Base-by-base conservation (phyloP, 805 yeast species). In the Cyberlindnera nakhonratchasimensis region DNA sequence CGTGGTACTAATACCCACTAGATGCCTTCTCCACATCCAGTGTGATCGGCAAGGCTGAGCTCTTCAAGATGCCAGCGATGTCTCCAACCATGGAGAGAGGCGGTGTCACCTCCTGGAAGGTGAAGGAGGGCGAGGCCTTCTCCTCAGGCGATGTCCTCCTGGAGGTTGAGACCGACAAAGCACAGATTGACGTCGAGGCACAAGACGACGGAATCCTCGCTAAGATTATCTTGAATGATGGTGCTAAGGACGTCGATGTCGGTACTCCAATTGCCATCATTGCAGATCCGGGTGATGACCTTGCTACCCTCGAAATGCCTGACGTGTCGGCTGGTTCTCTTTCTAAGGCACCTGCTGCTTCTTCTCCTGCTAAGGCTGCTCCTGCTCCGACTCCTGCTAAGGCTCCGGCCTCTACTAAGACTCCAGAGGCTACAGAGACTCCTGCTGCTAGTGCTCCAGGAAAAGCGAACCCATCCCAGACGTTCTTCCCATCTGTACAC, bases 61-160 rank as follows among this genome's bases (percentile, higher is more conserved):
- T 77, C 51, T 88, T 87, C 67, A 80, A 72, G 40, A 91, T 91
- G 98, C 99, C 99, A 4, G 97, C 99, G 20, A 87, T 91, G 96
- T 90, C 97, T 5, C 99, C 99, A 32, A 91, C 99, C 6, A 91
- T 91, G 99, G 88, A 89, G 23, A 86, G 82, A 60, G 99, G 99
- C 30, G 96, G 96, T 6, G 76, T 91, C 50, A 86, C 88, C 11
- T 73, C 79, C 41, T 91, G 99, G 99, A 86, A 87, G 61, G 72
- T 81, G 57, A 81, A 89, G 62, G 82, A 75, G 37, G 87, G 87
- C 22, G 93, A 86, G 4, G 42, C 71, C 4, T 91, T 84, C 65
- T 58, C 69, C 24, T 75, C 95, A 7, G 99, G 99, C 18, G 98
- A 93, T 53, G 84, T 81, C 4, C 62, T 86, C 26, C 60, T 86